A percentile compares a stretch with the other conserved stretches of the same genome.
Conservation (phyloP, 2,329 filamentous ascomycete genomes). For the Laburnicola sp. region DNA sequence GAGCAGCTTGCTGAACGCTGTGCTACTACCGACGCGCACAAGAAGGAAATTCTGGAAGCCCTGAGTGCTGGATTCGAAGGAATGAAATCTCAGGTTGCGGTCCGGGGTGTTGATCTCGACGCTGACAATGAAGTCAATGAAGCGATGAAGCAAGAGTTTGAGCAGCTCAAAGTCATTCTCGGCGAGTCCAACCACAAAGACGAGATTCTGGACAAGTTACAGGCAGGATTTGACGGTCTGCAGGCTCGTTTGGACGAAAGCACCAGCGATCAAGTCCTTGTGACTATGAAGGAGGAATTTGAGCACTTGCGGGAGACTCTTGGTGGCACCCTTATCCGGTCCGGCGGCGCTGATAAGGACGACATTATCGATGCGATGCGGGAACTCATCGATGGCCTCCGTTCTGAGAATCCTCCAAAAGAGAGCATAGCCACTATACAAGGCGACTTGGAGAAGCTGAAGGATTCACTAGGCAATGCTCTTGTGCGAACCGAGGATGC, state of each 20-base stretch:
- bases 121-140: conserved; percentile 59
- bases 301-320: conserved; percentile 63
- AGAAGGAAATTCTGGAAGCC: conserved; percentile 46
- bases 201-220: conserved; percentile 64
- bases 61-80: conserved; percentile 46
- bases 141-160: conserved; percentile 78
- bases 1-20: conserved; percentile 59
- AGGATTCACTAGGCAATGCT: conserved; percentile 47
- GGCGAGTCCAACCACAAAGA: conserved; percentile 60
- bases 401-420: conserved; percentile 45
- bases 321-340: conserved; percentile 54
- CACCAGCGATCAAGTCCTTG: conserved; percentile 51
- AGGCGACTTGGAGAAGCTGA: conserved; percentile 49
- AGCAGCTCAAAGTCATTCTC: conserved; percentile 77
- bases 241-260: conserved; percentile 49
- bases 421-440: conserved; percentile 49
- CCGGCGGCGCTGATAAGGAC: conserved; percentile 57
- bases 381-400: conserved; percentile 50
- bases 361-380: conserved; percentile 72
- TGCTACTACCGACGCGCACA: conserved; percentile 31
- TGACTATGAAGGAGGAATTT: conserved; percentile 62
- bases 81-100: conserved; percentile 47
- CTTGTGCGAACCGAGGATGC: conserved; percentile 45
- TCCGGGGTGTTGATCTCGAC: conserved; percentile 42
- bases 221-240: conserved; percentile 54